phyloP scores from a whole-genome alignment of 2,329 filamentous ascomycete species.

The Phialocephala sp. region DNA sequence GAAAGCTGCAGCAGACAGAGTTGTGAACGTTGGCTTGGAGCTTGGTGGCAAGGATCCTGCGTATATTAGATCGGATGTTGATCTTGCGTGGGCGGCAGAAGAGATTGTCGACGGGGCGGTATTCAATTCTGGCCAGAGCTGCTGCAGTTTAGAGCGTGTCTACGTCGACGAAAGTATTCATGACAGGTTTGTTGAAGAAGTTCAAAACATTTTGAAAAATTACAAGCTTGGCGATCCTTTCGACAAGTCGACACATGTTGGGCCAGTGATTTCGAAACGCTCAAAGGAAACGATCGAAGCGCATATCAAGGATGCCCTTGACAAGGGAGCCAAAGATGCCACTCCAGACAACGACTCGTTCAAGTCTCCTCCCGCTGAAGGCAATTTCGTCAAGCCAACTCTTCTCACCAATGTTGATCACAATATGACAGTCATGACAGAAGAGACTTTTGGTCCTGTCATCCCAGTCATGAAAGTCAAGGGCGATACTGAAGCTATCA shows the following conservation, averaged over 20 bases:
- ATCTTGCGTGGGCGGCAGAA: constrained; percentile 87
- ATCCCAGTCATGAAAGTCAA: constrained; percentile 90
- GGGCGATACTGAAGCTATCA: constrained; percentile 79
- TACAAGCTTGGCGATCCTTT: constrained; percentile 91
- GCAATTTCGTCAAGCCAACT: constrained; percentile 89
- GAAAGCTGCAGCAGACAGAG: constrained; percentile 79
- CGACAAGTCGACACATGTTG: constrained; percentile 78
- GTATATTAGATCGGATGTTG: constrained; percentile 85
- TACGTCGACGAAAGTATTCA: constrained; percentile 89
- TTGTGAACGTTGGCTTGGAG: constrained; percentile 87
- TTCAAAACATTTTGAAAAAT: constrained; percentile 78
- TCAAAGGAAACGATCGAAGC: constrained; percentile 77
- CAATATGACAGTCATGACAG: constrained; percentile 85
- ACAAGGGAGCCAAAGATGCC: constrained; percentile 81
- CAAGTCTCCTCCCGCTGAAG: constrained; percentile 71
- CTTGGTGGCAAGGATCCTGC: constrained; percentile 95
- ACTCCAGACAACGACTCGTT: constrained; percentile 86
- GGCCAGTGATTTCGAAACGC: constrained; percentile 84
- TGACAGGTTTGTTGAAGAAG: constrained; percentile 78
- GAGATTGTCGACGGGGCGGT: constrained; percentile 96
- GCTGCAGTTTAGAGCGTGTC: constrained; percentile 89
- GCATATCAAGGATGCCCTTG: constrained; percentile 82
- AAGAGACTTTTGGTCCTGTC: constrained; percentile 94
- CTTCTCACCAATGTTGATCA: constrained; percentile 81
- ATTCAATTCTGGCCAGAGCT: constrained; percentile 98